Conservation (phyloP, 2,329 filamentous ascomycete species). For the Talaromyces sp. region DNA sequence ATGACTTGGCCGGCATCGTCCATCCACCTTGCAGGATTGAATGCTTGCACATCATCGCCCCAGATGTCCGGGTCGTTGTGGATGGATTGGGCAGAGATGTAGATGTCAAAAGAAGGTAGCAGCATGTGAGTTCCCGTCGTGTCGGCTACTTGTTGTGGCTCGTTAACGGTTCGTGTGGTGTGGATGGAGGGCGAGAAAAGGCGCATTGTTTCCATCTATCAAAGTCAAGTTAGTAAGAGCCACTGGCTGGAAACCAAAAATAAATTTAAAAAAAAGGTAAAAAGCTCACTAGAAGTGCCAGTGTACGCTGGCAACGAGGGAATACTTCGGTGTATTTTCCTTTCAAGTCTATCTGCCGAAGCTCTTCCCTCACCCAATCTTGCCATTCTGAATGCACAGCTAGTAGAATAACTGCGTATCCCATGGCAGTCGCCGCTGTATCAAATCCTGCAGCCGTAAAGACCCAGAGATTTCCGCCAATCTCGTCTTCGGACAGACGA, state of each 20-base stretch:
- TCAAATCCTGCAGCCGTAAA: slow-evolving; percentile 45
- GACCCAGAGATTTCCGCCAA: slow-evolving; percentile 42
- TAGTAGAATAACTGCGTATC: slow-evolving; percentile 44
- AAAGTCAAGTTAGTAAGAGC: too few species aligned
- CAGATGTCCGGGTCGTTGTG: slow-evolving; percentile 46
- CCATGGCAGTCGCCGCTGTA: slow-evolving; percentile 46
- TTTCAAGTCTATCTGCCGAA: slow-evolving; percentile 29
- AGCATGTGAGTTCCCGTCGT: slow-evolving; percentile 23
- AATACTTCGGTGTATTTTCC: slow-evolving; percentile 41
- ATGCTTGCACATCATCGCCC: slow-evolving; percentile 44
- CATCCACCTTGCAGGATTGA: slow-evolving; percentile 45
- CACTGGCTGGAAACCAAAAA: background rate
- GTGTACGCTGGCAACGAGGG: slow-evolving; percentile 37
- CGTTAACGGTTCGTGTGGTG: slow-evolving; percentile 26
- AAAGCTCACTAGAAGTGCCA: slow-evolving; percentile 44
- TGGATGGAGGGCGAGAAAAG: slow-evolving; percentile 37
- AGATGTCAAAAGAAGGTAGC: slow-evolving; percentile 27
- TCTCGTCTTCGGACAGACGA: slow-evolving; percentile 32
- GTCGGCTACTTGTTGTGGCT: slow-evolving; percentile 25
- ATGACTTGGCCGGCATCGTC: slow-evolving; percentile 8
- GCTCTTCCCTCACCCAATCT: slow-evolving; percentile 48
- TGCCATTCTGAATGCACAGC: slow-evolving; percentile 45
- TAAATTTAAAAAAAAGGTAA: background rate
- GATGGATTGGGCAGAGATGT: slow-evolving; percentile 29
- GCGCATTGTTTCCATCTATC: slow-evolving; percentile 35